A percentile compares a stretch with the other conserved stretches of the same genome.
These are phyloP conservation scores for Coemansia sp. DNA, from an alignment of 192 early-diverging fungal species.

Conservation along the genomic window DNA sequence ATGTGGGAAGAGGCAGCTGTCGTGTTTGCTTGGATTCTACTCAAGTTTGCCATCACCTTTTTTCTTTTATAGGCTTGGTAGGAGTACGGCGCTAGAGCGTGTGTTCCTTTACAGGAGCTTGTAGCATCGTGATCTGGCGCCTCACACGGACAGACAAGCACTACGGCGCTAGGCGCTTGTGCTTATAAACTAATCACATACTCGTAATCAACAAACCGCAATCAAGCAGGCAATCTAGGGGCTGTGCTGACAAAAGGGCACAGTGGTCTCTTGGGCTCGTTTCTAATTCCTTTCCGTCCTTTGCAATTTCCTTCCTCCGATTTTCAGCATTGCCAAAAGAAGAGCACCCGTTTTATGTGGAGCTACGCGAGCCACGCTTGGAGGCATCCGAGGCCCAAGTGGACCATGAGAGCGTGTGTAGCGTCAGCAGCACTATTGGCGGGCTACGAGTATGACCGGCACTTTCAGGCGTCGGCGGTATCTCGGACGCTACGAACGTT, in stretches of 20 bases:
- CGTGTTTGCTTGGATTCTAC: no score
- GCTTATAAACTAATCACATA: not conserved
- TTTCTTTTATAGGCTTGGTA: no score
- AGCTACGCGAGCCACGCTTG: not conserved
- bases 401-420: not conserved
- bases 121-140: no score
- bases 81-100: no score
- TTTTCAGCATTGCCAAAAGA: not conserved
- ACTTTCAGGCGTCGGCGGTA: constrained; percentile 40
- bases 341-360: not conserved
- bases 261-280: not conserved
- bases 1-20: no score
- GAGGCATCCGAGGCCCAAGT: not conserved
- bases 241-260: not conserved
- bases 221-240: not conserved
- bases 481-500: constrained; percentile 46
- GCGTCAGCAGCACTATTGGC: constrained; percentile 4
- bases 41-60: no score
- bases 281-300: not conserved
- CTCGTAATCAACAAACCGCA: not conserved
- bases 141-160: no score
- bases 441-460: constrained; percentile 42
- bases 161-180: no score
- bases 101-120: no score
- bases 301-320: not conserved